These are phyloP conservation scores for Leonotis leonurus DNA, from an alignment of 257 asterid genomes.

Conservation along the genomic window DNA sequence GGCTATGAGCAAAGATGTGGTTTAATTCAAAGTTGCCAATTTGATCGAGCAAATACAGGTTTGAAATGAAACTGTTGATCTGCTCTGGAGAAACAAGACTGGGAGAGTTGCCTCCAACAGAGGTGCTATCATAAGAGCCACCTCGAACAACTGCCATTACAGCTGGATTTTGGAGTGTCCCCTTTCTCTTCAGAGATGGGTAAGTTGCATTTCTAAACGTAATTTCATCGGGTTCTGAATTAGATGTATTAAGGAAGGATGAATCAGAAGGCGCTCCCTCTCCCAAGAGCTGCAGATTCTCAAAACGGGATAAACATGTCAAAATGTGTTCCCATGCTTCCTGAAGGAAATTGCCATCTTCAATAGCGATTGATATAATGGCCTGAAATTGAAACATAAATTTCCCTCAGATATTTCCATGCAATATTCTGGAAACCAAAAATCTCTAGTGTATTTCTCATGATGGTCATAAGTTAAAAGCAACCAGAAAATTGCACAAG, in stretches of 20 bases:
- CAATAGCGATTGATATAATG: constrained; percentile 89
- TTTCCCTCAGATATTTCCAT: constrained; percentile 3
- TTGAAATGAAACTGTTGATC: constrained; percentile 79
- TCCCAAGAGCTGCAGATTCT: constrained; percentile 93
- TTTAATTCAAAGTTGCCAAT: constrained; percentile 90
- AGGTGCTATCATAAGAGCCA: constrained; percentile 94
- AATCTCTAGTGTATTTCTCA: constrained; percentile 5
- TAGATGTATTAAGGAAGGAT: constrained; percentile 61
- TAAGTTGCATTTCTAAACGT: constrained; percentile 36
- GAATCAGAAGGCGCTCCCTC: constrained; percentile 98
- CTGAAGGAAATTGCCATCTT: constrained; percentile 88
- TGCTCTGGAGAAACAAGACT: constrained; percentile 89
- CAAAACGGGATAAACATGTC: constrained; percentile 97
- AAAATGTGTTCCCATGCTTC: constrained; percentile 98
- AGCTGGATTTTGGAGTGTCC: constrained; percentile 88
- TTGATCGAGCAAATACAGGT: constrained; percentile 93
- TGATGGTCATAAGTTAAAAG: neutral
- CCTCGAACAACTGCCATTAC: constrained; percentile 98
- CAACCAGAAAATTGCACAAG: constrained; percentile 11
- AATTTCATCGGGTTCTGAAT: constrained; percentile 59
- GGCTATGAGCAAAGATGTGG: constrained; percentile 99
- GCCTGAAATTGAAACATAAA: constrained; percentile 47
- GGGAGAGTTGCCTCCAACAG: constrained; percentile 50
- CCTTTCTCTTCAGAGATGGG: constrained; percentile 80
- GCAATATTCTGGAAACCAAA: constrained; percentile 3